Evolutionary conservation across 1,284 basidiomycete genomes (phyloP).

Genomic region (Rhodotorula sp.): DNA sequence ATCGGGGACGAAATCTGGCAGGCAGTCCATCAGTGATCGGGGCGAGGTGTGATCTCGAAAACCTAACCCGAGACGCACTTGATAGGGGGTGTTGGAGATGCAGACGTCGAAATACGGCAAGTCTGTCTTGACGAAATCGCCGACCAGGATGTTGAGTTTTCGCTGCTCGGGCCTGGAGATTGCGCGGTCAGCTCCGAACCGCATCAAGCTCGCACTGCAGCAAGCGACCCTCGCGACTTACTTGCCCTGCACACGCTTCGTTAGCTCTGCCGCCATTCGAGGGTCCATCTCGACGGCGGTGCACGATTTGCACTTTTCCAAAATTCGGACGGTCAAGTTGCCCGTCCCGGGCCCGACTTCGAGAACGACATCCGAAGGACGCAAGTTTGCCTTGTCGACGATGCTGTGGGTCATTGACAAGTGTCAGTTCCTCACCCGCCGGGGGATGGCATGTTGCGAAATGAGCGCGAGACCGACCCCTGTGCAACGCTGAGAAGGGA

Average conservation of each 20-base stretch:
- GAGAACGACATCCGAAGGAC: conserved; percentile 91
- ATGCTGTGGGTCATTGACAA: conserved; percentile 29
- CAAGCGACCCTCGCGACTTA: conserved; percentile 56
- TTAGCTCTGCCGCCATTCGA: conserved; percentile 95
- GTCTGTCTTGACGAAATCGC: conserved; percentile 95
- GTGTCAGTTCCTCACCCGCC: neutral
- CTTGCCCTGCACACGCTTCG: conserved; percentile 97
- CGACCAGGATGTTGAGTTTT: conserved; percentile 90
- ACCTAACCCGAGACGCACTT: conserved; percentile 51
- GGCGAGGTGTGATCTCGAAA: neutral
- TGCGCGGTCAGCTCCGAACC: neutral
- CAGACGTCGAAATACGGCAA: conserved; percentile 98
- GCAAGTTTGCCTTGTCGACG: conserved; percentile 74
- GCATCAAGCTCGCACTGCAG: neutral
- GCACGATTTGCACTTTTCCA: conserved; percentile 89
- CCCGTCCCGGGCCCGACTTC: conserved; percentile 99
- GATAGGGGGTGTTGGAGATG: conserved; percentile 98
- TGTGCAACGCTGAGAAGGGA: conserved; percentile 31
- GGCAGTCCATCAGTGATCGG: neutral
- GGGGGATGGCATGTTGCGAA: neutral
- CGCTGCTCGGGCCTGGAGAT: conserved; percentile 78
- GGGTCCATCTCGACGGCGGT: conserved; percentile 98
- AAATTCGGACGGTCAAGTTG: conserved; percentile 89
- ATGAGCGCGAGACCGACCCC: conserved; percentile 18
- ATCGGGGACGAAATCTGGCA: conserved; percentile 86